A percentile compares a stretch with the other conserved stretches of the same genome.
Conservation (phyloP, 108 stramenopile species). For the Cylindrotheca fusiformis region DNA sequence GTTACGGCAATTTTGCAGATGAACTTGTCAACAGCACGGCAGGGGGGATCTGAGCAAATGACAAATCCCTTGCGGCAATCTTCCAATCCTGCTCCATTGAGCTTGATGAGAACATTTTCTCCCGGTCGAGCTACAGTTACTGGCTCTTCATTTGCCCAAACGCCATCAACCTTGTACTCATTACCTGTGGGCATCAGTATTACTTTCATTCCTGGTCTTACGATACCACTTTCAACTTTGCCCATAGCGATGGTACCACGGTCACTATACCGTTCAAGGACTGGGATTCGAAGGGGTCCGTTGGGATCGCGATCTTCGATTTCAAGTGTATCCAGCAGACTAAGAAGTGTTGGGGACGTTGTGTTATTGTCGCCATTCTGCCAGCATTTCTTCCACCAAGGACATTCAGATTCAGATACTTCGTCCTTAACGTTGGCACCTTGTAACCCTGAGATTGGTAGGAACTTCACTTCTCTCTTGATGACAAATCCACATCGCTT, state of each 20-base stretch:
- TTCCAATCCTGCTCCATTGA: slow-evolving; percentile 84
- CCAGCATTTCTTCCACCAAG: slow-evolving; percentile 90
- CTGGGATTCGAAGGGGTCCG: slow-evolving; percentile 91
- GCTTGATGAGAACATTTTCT: slow-evolving; percentile 96
- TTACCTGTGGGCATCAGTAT: slow-evolving; percentile 93
- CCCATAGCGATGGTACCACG: slow-evolving; percentile 98
- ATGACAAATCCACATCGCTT: slow-evolving; percentile 95
- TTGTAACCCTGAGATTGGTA: slow-evolving; percentile 95
- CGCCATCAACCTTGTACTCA: slow-evolving; percentile 88
- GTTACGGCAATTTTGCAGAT: slow-evolving; percentile 85
- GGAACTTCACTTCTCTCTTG: slow-evolving; percentile 97
- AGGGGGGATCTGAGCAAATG: slow-evolving; percentile 81
- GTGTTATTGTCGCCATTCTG: slow-evolving; percentile 90
- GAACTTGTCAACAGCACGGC: slow-evolving; percentile 82
- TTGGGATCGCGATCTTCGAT: slow-evolving; percentile 79
- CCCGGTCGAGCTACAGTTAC: slow-evolving; percentile 92
- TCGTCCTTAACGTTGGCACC: slow-evolving; percentile 97
- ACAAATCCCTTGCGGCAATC: slow-evolving; percentile 97
- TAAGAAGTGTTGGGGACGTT: slow-evolving; percentile 74
- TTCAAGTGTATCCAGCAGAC: slow-evolving; percentile 82
- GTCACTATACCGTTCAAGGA: slow-evolving; percentile 96
- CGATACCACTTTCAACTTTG: slow-evolving; percentile 96
- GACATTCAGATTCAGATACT: slow-evolving; percentile 76
- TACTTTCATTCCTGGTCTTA: slow-evolving; percentile 88
- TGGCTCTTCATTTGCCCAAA: slow-evolving; percentile 92